Evolutionary conservation across 768 basidiomycete species (phyloP), one percentile per base, ranked within the genome.

Genomic region (Trametes sanguinea): DNA sequence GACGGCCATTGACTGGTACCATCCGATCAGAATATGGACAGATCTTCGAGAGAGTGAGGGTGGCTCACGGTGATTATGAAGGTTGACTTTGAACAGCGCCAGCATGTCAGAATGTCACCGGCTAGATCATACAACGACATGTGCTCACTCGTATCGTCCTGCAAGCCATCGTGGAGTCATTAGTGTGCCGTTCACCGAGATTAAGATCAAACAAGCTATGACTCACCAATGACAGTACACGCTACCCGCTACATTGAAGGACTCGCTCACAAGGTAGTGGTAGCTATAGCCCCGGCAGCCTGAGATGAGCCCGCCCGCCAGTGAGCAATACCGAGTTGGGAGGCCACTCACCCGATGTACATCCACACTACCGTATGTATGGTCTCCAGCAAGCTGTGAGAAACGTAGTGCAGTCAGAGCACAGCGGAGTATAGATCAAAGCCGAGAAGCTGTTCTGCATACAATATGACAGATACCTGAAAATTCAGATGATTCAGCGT

Each of bases 341-440:
- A 22, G 22, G 22, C 22, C 22, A 22, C 22, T 22, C 22, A 57
- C 56, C 22, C 45, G n/a, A 57, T 47, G 22, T 40, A 50, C 13
- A 48, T 50, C 56, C 56, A 57, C 22, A 50, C 5, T 2, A 57
- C 22, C 11, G 46, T 57, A 50, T 57, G 56, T 7, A 50, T 1
- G 1, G 56, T 48, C 17, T 57, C 56, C 16, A 57, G 29, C 1
- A 50, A 0, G 2, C 56, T 57, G 17, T 29, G 1, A 13, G 11
- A 37, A 37, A 4, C 13, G 14, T 16, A 17, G 4, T 5, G 9
- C 8, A 6, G n/a, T n/a, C 13, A 17, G 4, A 7, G 22, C 13
- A 43, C 35, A 11, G 2, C 7, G 22, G 9, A 16, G n/a, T 6
- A 6, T 30, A n/a, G 42, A 43, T 7, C 1, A 6, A 5, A 6